phyloP scores from a whole-genome alignment of 179 eudicot genomes.

The Sideroxylon spinosum region DNA sequence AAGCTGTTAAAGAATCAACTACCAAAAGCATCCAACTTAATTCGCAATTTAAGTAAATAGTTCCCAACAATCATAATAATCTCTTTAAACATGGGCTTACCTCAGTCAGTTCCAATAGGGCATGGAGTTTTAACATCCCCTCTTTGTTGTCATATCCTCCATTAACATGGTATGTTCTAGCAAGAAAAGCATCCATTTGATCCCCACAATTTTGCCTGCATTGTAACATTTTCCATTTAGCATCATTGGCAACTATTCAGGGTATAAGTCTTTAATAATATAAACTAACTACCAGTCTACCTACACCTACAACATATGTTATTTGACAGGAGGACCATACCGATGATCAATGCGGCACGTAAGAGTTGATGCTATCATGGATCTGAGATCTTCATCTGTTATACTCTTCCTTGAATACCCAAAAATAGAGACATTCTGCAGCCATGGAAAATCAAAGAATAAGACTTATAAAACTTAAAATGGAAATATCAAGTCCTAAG shows the following conservation, averaged over 20 bases:
- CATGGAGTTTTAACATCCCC: constrained; percentile 27
- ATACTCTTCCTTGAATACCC: constrained; percentile 29
- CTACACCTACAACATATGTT: not conserved
- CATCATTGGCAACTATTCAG: not conserved
- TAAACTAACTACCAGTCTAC: not conserved
- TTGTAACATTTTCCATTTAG: constrained; percentile 8
- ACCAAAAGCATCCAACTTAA: not conserved
- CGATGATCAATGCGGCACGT: constrained; percentile 35
- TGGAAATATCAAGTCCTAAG: not conserved
- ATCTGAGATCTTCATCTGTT: constrained; percentile 31
- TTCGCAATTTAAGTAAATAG: not conserved
- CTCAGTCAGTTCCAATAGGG: constrained; percentile 23
- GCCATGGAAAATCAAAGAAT: constrained; percentile 12
- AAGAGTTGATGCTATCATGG: constrained; percentile 31
- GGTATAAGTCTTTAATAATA: not conserved
- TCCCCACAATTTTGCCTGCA: constrained; percentile 33
- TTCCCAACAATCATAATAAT: not conserved
- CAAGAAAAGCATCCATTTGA: constrained; percentile 30
- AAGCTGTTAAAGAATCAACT: constrained; percentile 17
- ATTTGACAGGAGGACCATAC: constrained; percentile 13
- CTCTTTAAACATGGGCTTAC: constrained; percentile 5
- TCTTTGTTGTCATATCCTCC: constrained; percentile 28
- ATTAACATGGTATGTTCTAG: constrained; percentile 22
- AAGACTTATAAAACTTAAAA: constrained; percentile 7
- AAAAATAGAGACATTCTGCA: constrained; percentile 29